These are phyloP conservation scores for Penicillium aurantiogriseum DNA, from an alignment of 2,329 filamentous ascomycete species.

Conservation along the genomic window DNA sequence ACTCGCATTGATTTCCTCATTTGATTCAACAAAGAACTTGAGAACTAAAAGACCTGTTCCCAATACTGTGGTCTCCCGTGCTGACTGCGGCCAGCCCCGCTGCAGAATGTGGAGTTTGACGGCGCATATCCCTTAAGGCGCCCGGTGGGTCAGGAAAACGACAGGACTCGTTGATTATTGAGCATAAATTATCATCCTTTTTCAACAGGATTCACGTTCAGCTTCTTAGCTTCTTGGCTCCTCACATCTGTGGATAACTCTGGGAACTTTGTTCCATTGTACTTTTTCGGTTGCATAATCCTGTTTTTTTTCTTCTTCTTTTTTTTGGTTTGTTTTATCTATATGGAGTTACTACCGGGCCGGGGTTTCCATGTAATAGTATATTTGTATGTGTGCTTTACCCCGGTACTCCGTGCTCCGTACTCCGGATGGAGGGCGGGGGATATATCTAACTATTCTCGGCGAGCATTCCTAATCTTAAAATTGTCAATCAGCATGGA, in stretches of 20 bases:
- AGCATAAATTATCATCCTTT: not conserved
- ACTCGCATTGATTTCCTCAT: not conserved
- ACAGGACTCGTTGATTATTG: not conserved
- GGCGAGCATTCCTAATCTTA: not conserved
- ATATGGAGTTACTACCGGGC: not conserved
- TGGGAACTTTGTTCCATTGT: not conserved
- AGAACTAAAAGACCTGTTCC: not conserved
- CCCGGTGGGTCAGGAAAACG: not conserved
- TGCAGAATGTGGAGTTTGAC: constrained; percentile 12
- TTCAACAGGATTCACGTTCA: not conserved
- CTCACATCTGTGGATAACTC: not conserved
- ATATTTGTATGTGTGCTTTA: no score
- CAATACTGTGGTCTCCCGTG: constrained; percentile 7
- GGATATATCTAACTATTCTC: not conserved
- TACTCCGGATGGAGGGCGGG: no score
- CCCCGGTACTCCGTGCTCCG: no score
- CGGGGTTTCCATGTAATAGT: not conserved
- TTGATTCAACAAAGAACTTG: not conserved
- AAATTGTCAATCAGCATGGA: not conserved
- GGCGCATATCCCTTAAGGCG: not conserved
- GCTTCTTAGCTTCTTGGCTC: not conserved
- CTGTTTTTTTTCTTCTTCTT: not conserved
- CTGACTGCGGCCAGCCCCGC: constrained; percentile 7
- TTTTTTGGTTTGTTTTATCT: not conserved
- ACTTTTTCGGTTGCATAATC: not conserved